Percentiles rank a stretch among this genome's conserved stretches.
These are phyloP conservation scores for Aspergillus novofumigatus DNA, from an alignment of 2,329 filamentous ascomycete species.

Conservation along the genomic window DNA sequence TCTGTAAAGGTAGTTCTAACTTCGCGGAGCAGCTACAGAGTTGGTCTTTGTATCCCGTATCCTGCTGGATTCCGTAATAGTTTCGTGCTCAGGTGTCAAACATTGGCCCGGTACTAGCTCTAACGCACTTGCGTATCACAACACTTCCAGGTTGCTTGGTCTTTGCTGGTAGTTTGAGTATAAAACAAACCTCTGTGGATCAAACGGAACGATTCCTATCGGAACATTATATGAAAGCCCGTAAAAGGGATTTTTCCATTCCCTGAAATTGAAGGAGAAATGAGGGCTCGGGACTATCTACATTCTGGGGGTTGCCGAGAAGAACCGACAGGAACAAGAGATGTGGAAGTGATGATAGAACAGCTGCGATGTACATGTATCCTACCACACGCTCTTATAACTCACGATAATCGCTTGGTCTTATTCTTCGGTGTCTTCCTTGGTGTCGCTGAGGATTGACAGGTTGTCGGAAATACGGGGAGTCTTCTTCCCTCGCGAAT, in stretches of 20 bases:
- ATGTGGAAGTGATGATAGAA: not conserved
- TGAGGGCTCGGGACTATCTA: not conserved
- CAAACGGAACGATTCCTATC: not conserved
- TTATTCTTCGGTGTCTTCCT: constrained; percentile 70
- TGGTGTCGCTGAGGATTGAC: constrained; percentile 91
- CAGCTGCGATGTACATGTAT: not conserved
- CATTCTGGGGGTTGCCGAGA: not conserved
- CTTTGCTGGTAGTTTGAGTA: not conserved
- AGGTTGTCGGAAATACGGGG: constrained; percentile 91
- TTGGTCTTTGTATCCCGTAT: not conserved
- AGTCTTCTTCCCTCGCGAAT: constrained; percentile 67
- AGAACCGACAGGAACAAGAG: not conserved
- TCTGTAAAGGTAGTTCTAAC: not conserved
- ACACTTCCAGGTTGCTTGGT: not conserved
- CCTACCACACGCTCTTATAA: constrained; percentile 45
- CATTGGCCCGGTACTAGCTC: not conserved
- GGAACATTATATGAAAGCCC: not conserved
- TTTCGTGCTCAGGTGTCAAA: not conserved
- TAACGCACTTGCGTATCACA: not conserved
- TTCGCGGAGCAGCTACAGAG: not conserved
- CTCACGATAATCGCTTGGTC: constrained; percentile 88
- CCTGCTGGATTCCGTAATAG: not conserved
- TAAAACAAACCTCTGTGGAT: not conserved
- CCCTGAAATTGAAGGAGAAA: not conserved
- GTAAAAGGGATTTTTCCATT: not conserved